A percentile compares a stretch with the other conserved stretches of the same genome.
Conservation (phyloP, 495 filamentous ascomycete species). For the Talaromyces adpressus region DNA sequence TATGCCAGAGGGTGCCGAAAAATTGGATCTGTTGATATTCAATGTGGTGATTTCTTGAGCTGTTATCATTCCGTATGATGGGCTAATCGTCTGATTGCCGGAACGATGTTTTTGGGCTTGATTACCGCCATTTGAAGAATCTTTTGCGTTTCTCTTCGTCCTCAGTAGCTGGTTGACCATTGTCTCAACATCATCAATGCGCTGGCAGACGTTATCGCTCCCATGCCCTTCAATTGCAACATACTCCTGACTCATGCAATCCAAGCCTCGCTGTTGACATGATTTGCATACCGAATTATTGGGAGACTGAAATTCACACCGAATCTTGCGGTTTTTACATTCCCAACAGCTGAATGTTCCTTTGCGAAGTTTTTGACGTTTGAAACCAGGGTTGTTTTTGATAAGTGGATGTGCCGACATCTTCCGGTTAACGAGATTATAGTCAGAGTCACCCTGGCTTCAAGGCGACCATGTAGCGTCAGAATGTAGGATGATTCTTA, state of each 20-base stretch:
- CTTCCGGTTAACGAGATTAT: neutral
- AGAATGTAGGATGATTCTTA: neutral
- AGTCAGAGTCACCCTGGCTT: neutral
- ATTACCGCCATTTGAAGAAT: neutral
- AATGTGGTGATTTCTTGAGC: neutral
- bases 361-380: slow-evolving; percentile 25
- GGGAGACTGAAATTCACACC: slow-evolving; percentile 19
- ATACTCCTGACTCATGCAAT: slow-evolving; percentile 19
- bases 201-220: slow-evolving; percentile 6
- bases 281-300: slow-evolving; percentile 26
- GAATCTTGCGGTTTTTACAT: slow-evolving; percentile 32
- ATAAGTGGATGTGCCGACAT: neutral
- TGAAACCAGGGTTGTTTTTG: neutral
- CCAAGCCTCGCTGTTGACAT: slow-evolving; percentile 24
- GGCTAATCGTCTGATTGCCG: no score
- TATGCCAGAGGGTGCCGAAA: neutral
- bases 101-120: neutral
- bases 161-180: slow-evolving; percentile 15
- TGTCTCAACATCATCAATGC: slow-evolving; percentile 17
- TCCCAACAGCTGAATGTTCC: slow-evolving; percentile 34
- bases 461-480: neutral
- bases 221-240: neutral
- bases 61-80: neutral
- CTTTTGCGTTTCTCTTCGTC: neutral
- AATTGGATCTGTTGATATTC: neutral